Evolutionary conservation across 1,139 yeast species (phyloP).

Genomic region (Martiniozyma asiatica): DNA sequence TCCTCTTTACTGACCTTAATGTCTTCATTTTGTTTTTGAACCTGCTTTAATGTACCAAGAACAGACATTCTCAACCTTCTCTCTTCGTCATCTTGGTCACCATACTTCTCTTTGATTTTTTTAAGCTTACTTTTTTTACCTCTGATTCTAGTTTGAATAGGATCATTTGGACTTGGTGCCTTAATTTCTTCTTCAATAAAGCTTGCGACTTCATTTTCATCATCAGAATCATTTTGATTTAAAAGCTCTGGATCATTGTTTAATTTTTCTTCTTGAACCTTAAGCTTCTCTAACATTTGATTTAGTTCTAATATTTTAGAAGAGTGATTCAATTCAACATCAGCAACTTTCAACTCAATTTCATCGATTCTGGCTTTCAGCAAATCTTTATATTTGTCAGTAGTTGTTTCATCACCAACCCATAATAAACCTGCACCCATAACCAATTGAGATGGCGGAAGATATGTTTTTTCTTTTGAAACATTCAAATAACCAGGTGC

Average conservation of each 20-base stretch:
- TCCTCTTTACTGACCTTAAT: constrained; percentile 5
- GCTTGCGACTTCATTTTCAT: constrained; percentile 4
- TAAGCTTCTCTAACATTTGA: constrained; percentile 20
- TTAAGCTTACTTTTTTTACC: constrained; percentile 80
- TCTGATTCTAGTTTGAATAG: constrained; percentile 37
- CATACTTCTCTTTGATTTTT: constrained; percentile 74
- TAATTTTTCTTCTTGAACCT: constrained; percentile 24
- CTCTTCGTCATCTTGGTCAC: constrained; percentile 88
- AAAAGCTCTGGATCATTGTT: constrained; percentile 6
- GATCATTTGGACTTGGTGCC: constrained; percentile 18
- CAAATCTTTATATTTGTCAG: constrained; percentile 28
- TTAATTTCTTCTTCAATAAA: constrained; percentile 1
- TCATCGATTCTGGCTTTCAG: constrained; percentile 33
- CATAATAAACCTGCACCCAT: constrained; percentile 86
- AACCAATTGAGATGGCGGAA: constrained; percentile 76
- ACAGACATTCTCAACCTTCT: constrained; percentile 61
- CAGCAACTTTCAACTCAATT: constrained; percentile 33
- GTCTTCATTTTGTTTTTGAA: constrained; percentile 23
- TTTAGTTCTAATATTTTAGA: constrained; percentile 18
- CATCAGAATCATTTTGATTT: not conserved
- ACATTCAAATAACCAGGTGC: constrained; percentile 53
- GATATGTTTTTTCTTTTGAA: constrained; percentile 40
- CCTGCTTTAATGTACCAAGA: constrained; percentile 70
- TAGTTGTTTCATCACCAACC: constrained; percentile 49
- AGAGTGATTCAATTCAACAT: constrained; percentile 19